Conservation (phyloP, 257 asterid species). For the Perilla frutescens region DNA sequence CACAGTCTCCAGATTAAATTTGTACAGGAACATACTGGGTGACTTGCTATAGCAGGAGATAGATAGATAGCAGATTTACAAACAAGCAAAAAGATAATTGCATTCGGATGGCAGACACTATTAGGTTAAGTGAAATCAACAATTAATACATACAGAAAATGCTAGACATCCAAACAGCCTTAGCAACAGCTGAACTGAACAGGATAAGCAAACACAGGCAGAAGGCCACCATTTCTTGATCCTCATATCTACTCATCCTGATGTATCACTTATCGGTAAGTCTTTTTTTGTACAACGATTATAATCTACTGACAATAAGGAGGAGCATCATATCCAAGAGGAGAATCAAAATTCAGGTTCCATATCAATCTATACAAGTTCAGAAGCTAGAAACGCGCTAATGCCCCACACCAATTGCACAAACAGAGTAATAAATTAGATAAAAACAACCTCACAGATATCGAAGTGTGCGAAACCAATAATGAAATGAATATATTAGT, state of each 20-base stretch:
- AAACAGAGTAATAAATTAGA: not conserved
- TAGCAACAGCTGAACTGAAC: constrained; percentile 11
- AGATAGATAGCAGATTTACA: not conserved
- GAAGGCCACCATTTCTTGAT: constrained; percentile 25
- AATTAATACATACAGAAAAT: constrained; percentile 8
- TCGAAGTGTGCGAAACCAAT: constrained; percentile 16
- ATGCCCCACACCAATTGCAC: constrained; percentile 16
- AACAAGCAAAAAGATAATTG: constrained; percentile 8
- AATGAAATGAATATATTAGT: constrained; percentile 19
- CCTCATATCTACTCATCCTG: constrained; percentile 12
- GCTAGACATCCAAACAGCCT: constrained; percentile 15
- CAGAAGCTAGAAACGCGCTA: constrained; percentile 23
- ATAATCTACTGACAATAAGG: not conserved
- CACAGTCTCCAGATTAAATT: constrained; percentile 10
- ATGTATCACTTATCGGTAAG: not conserved
- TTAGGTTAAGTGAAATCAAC: not conserved
- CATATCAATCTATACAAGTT: constrained; percentile 28
- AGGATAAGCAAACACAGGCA: constrained; percentile 19
- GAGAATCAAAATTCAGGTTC: constrained; percentile 34
- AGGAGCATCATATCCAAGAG: constrained; percentile 10
- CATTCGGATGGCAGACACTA: not conserved
- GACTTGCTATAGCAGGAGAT: not conserved
- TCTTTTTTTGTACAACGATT: not conserved
- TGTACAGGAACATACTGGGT: not conserved
- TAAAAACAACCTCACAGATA: constrained; percentile 24